Evolutionary conservation across 306 rosid genomes (phyloP), one percentile per base, ranked within the genome.

Genomic region (Arachis hypogaea): DNA sequence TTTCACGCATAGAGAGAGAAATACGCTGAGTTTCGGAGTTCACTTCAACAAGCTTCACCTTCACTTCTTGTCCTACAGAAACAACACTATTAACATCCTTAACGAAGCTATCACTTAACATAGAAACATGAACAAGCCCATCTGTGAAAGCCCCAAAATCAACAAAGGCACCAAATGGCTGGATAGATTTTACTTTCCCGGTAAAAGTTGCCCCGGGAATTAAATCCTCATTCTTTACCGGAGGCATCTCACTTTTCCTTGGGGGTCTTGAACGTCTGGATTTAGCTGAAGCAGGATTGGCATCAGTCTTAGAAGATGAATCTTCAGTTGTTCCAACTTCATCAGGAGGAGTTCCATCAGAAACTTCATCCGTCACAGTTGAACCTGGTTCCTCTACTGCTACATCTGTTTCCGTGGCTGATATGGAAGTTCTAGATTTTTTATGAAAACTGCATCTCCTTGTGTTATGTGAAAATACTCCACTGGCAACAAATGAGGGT

Each of bases 111-210:
- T 95, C 99, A 76, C 97, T 92, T 85, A 95, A 73, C 90, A 80
- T 85, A 9, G 99, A 95, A 65, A 95, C 93, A 80, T 95, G 99
- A 68, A 95, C 93, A 43, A 95, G 93, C 65, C 99, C 99, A 52
- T 95, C 98, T 2, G 98, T 87, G 80, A 95, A 92, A 67, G 99
- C 99, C 71, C 99, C 99, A 56, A 95, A 79, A 82, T 95, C 99
- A 80, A 95, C 72, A 64, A 95, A 95, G 51, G 98, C 99, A 69
- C 99, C 99, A 80, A 95, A 95, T 68, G 98, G 96, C 75, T 87
- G 98, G 77, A 92, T 74, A 66, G 99, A 95, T 85, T 79, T 86
- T n/a, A 95, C 91, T 92, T 95, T 95, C 71, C 99, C 99, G 0
- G 89, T 82, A 87, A 95, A 95, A 66, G 85, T 81, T 59, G 96